A percentile compares a stretch with the other conserved stretches of the same genome.
These are phyloP conservation scores for Trichophyton equinum DNA, from an alignment of 2,329 filamentous ascomycete genomes.

Conservation along the genomic window DNA sequence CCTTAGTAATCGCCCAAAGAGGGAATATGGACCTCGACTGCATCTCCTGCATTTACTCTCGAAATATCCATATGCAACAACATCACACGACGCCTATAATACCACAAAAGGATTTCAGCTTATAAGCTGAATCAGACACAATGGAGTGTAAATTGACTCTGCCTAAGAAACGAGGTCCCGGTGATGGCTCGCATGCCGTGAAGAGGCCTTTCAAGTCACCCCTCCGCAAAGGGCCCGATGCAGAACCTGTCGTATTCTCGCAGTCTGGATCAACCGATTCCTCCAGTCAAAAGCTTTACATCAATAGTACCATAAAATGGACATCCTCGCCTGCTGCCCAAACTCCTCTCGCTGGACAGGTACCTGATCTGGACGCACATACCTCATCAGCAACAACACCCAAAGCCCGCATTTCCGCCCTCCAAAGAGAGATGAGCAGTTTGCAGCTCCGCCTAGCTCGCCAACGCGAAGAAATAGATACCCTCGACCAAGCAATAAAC, in stretches of 20 bases:
- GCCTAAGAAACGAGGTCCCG: constrained; percentile 50
- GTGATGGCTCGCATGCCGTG: constrained; percentile 46
- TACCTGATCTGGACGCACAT: neutral
- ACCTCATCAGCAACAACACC: neutral
- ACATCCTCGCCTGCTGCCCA: neutral
- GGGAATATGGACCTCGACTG: neutral
- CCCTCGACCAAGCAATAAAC: constrained; percentile 40
- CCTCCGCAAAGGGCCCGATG: constrained; percentile 30
- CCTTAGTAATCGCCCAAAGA: constrained; percentile 4
- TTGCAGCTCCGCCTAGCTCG: constrained; percentile 23
- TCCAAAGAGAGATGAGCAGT: constrained; percentile 26
- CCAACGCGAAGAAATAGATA: constrained; percentile 36
- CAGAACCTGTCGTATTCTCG: neutral
- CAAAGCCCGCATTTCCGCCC: constrained; percentile 15
- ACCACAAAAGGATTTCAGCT: neutral
- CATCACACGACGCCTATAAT: neutral
- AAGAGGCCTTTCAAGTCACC: constrained; percentile 63
- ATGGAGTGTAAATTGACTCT: neutral
- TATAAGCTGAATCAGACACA: neutral
- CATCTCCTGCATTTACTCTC: neutral
- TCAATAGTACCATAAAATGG: neutral
- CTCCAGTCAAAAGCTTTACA: neutral
- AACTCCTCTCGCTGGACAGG: neutral
- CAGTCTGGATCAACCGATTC: neutral
- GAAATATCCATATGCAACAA: neutral